Conservation (phyloP, 2,329 filamentous ascomycete genomes). For the Blastomyces gilchristii region DNA sequence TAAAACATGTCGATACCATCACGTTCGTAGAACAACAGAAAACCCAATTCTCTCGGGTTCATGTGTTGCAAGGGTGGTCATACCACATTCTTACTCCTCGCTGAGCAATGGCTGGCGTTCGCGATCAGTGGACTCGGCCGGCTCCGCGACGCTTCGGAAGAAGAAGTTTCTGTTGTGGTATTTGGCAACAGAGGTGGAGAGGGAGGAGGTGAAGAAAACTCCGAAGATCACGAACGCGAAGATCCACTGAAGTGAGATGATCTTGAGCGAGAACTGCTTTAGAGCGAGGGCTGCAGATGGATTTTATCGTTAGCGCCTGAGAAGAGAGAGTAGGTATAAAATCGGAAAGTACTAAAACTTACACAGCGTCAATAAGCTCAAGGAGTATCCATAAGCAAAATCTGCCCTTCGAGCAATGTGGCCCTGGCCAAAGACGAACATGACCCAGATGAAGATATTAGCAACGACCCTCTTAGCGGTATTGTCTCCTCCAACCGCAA, state of each 20-base stretch:
- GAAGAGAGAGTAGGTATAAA: too few relatives aligned
- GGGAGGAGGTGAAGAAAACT: conserved; percentile 58
- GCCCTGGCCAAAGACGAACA: conserved; percentile 64
- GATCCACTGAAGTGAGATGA: conserved; percentile 81
- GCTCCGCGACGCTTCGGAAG: conserved; percentile 25
- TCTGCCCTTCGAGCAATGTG: conserved; percentile 67
- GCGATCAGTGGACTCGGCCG: conserved; percentile 36
- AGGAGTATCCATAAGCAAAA: conserved; percentile 65
- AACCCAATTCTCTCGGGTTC: not conserved
- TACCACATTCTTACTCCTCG: conserved; percentile 23
- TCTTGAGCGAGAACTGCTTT: conserved; percentile 61
- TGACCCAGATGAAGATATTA: conserved; percentile 80
- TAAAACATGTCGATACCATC: not conserved
- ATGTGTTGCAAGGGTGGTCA: not conserved
- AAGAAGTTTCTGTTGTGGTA: conserved; percentile 29
- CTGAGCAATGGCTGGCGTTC: conserved; percentile 46
- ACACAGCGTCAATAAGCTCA: conserved; percentile 64
- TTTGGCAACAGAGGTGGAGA: conserved; percentile 34
- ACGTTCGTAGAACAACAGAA: not conserved
- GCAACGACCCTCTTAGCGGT: conserved; percentile 67
- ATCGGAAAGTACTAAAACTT: conserved; percentile 22
- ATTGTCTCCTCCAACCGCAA: conserved; percentile 60
- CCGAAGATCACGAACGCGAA: conserved; percentile 79
- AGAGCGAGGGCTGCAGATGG: conserved; percentile 53
- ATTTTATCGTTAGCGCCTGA: conserved; percentile 9